Conservation (phyloP, 2,329 filamentous ascomycete genomes). For the Laburnicola sp. region DNA sequence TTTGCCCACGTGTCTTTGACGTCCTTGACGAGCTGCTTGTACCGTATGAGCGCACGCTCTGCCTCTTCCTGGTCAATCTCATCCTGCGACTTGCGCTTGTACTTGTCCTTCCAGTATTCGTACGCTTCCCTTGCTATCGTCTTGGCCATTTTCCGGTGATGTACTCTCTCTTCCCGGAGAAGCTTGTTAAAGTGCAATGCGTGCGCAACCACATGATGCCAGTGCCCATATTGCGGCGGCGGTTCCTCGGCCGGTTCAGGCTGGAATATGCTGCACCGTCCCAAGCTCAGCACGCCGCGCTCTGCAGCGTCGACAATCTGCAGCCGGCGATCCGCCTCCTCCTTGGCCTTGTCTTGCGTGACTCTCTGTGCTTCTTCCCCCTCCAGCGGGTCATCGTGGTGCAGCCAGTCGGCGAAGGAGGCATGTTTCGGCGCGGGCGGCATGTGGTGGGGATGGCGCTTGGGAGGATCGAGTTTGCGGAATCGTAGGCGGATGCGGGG, state of each 20-base stretch:
- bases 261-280: conserved; percentile 70
- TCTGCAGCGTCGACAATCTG: conserved; percentile 73
- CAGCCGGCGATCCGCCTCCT: conserved; percentile 70
- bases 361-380: conserved; percentile 47
- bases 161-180: conserved; percentile 75
- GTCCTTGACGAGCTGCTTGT: conserved; percentile 71
- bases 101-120: conserved; percentile 72
- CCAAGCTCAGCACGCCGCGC: conserved; percentile 73
- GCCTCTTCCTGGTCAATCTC: conserved; percentile 79
- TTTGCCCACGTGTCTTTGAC: conserved; percentile 64
- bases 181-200: conserved; percentile 79
- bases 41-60: conserved; percentile 67
- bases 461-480: conserved; percentile 54
- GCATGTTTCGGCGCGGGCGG: conserved; percentile 50
- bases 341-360: conserved; percentile 40
- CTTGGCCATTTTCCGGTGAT: conserved; percentile 77
- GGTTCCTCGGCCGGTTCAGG: conserved; percentile 76
- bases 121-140: conserved; percentile 76
- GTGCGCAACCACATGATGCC: conserved; percentile 81
- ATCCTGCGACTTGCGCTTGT: conserved; percentile 60
- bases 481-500: conserved; percentile 54
- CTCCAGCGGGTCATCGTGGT: conserved; percentile 53
- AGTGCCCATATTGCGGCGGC: conserved; percentile 78
- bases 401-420: conserved; percentile 68
- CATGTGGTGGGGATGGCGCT: conserved; percentile 57